Evolutionary conservation across 768 basidiomycete species (phyloP).

Genomic region (Coprinopsis cinerea): DNA sequence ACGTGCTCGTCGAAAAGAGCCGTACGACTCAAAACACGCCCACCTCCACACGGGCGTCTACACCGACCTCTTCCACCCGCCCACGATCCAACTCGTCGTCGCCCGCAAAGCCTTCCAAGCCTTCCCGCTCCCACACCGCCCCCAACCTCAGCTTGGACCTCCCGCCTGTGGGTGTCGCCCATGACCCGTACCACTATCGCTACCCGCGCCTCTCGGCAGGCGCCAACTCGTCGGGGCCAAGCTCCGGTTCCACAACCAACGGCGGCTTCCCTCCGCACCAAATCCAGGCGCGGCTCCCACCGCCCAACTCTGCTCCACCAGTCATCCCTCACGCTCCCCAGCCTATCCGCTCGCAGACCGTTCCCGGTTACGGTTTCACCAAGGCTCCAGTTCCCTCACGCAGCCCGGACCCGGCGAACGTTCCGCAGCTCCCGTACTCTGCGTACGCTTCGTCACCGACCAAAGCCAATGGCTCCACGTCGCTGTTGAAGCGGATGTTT

Average conservation of each 20-base stretch:
- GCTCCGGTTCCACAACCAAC: constrained; percentile 10
- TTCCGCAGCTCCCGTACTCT: constrained; percentile 12
- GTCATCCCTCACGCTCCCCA: constrained; percentile 7
- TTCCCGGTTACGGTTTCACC: constrained; percentile 12
- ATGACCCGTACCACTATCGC: constrained; percentile 9
- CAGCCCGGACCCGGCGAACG: neutral
- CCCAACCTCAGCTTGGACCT: constrained; percentile 4
- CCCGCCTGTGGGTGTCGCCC: constrained; percentile 1
- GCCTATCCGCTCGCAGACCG: constrained; percentile 11
- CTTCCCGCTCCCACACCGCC: constrained; percentile 3
- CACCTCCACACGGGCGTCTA: constrained; percentile 1
- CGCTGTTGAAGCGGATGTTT: constrained; percentile 17
- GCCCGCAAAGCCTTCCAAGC: constrained; percentile 2
- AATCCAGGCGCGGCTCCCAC: neutral
- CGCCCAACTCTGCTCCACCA: constrained; percentile 3
- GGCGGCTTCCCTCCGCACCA: constrained; percentile 3
- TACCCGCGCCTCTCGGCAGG: constrained; percentile 9
- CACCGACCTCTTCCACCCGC: neutral
- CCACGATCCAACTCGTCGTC: constrained; percentile 9
- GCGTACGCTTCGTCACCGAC: constrained; percentile 13
- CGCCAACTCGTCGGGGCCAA: constrained; percentile 6
- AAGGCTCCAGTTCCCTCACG: constrained; percentile 1
- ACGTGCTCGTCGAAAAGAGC: constrained; percentile 1
- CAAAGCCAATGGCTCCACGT: constrained; percentile 9
- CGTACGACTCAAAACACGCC: constrained; percentile 4